Evolutionary conservation across 345 rosid genomes (phyloP), one percentile per base, ranked within the genome.

Genomic region (Cochlearia excelsa): DNA sequence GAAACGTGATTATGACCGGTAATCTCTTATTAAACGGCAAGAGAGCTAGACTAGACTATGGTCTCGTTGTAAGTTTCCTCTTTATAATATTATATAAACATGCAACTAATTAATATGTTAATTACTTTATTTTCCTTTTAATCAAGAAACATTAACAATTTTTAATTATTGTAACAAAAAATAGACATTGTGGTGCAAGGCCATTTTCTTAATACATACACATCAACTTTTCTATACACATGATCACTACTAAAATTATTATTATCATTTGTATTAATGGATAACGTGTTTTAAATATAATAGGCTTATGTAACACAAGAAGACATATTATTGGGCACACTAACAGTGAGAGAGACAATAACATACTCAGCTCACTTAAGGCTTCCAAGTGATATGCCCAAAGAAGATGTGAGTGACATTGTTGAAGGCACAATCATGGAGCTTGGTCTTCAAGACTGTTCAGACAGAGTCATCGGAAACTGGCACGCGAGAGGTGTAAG

Each of bases 1-100:
- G 92, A 73, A 82, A 82, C 61, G 97, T 85, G 70, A 66, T 90
- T 42, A 93, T 87, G 97, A 87, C 96, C n/a, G 99, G 99, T 56
- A 78, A 74, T 72, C 83, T 93, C 50, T 87, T 87, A 59, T 63
- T 89, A 70, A 90, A 93, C 69, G 99, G 99, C 52, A 85, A 90
- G 74, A 89, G 81, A 79, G 77, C 73, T 72, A 81, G 82, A 59
- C 51, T 63, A 5, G 91, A 81, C 43, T 57, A 71, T 47, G 88
- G 92, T 54, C 79, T 56, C 35, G 76, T 79, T 30, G 97, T 93
- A 79, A 87, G 99, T 83, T 35, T 51, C 44, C 40, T 47, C 67
- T 8, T 41, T 40, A 33, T n/a, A 26, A 34, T 33, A 47, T 50
- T 45, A 33, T 29, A 51, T 28, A 7, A 47, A 34, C 53, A 44